Conservation (phyloP, 371 early-diverging fungal genomes). For the Mortierella sp. region DNA sequence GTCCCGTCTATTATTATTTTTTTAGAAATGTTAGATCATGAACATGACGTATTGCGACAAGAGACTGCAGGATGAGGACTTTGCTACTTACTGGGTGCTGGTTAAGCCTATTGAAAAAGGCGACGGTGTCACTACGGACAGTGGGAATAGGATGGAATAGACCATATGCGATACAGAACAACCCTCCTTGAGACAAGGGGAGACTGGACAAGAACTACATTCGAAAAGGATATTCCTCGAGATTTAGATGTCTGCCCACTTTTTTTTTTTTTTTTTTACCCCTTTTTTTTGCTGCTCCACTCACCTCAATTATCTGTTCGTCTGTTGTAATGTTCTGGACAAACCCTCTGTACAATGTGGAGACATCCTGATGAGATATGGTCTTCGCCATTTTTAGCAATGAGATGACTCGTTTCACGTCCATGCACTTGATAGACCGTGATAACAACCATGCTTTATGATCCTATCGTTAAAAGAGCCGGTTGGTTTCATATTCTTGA, state of each 20-base stretch:
- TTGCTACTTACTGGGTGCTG: slow-evolving; percentile 68
- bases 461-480: neutral
- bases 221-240: neutral
- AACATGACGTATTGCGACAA: neutral
- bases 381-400: slow-evolving; percentile 69
- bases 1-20: slow-evolving; percentile 44
- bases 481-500: neutral
- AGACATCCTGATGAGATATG: slow-evolving; percentile 75
- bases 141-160: slow-evolving; percentile 79
- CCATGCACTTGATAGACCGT: slow-evolving; percentile 73
- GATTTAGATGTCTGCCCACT: neutral
- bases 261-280: neutral
- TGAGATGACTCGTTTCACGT: slow-evolving; percentile 76
- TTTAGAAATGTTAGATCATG: neutral
- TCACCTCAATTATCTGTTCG: slow-evolving; percentile 85
- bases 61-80: neutral
- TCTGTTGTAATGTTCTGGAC: slow-evolving; percentile 73
- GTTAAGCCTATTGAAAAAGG: slow-evolving; percentile 75
- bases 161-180: slow-evolving; percentile 84
- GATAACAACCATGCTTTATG: slow-evolving; percentile 10
- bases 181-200: slow-evolving; percentile 87
- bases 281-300: neutral
- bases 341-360: slow-evolving; percentile 76
- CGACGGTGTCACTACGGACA: slow-evolving; percentile 73
- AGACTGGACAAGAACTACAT: slow-evolving; percentile 78